phyloP scores from a whole-genome alignment of 768 basidiomycete species.

The Rhizopogon vesiculosus region DNA sequence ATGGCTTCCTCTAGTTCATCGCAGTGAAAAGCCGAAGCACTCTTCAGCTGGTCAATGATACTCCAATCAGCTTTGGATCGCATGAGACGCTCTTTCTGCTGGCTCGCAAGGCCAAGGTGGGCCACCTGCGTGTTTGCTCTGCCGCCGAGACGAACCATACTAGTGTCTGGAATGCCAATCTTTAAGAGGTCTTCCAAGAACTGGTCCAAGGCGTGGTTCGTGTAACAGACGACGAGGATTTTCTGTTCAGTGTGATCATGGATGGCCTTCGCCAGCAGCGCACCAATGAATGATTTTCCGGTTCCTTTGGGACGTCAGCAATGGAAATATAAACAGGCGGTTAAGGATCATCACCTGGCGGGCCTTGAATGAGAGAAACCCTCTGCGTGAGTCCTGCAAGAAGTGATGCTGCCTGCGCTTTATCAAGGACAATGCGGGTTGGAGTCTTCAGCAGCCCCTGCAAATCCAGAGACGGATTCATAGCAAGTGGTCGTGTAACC shows the following conservation, averaged over 20 bases:
- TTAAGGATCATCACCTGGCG: constrained; percentile 47
- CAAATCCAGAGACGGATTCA: constrained; percentile 37
- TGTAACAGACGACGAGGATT: constrained; percentile 69
- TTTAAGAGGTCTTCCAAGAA: constrained; percentile 59
- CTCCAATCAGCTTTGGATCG: constrained; percentile 33
- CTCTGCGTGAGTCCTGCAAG: constrained; percentile 50
- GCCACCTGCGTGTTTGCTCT: constrained; percentile 48
- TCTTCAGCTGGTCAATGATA: constrained; percentile 37
- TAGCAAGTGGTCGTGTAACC: constrained; percentile 25
- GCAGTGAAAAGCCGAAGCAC: constrained; percentile 3
- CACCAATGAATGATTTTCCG: constrained; percentile 72
- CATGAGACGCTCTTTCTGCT: constrained; percentile 19
- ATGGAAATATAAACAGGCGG: not conserved
- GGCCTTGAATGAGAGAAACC: constrained; percentile 65
- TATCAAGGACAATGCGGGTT: constrained; percentile 44
- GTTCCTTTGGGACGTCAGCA: constrained; percentile 41
- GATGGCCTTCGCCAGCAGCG: constrained; percentile 56
- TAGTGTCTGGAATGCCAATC: constrained; percentile 46
- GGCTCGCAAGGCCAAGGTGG: constrained; percentile 38
- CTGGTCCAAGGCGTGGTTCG: constrained; percentile 72
- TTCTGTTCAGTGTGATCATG: constrained; percentile 41
- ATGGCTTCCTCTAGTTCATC: constrained; percentile 26
- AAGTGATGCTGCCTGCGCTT: constrained; percentile 41
- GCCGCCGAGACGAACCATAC: constrained; percentile 55
- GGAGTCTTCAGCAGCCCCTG: constrained; percentile 30